phyloP scores from a whole-genome alignment of 768 basidiomycete species.

The Pseudohyphozyma bogoriensis region DNA sequence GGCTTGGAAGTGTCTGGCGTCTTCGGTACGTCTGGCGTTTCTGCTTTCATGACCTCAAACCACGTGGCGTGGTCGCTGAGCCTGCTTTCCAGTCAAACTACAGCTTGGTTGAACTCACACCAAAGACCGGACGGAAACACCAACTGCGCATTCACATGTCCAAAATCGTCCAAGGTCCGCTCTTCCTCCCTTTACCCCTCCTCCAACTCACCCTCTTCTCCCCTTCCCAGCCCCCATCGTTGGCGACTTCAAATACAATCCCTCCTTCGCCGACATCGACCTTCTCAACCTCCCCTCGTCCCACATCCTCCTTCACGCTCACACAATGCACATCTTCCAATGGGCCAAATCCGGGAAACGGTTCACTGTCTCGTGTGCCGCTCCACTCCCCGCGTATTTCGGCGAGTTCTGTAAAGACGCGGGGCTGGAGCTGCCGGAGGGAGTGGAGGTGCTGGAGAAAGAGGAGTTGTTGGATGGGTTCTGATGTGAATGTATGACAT shows the following conservation, averaged over 20 bases:
- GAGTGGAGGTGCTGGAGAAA: background rate
- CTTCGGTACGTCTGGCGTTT: conserved; percentile 3
- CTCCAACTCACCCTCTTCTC: background rate
- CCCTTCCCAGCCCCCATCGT: conserved; percentile 21
- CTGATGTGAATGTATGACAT: too few relatives aligned
- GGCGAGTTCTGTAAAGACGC: background rate
- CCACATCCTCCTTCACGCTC: conserved; percentile 15
- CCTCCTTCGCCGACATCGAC: too few relatives aligned
- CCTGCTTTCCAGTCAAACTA: background rate
- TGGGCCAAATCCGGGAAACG: background rate
- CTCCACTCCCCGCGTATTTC: background rate
- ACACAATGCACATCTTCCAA: background rate
- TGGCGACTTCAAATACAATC: conserved; percentile 20
- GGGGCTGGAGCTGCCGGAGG: background rate
- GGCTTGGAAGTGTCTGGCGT: conserved; percentile 16
- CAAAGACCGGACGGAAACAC: conserved; percentile 20
- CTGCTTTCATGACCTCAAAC: too few relatives aligned
- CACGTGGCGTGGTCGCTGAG: background rate
- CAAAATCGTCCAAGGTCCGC: conserved; percentile 15
- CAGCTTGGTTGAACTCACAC: conserved; percentile 13
- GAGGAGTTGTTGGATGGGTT: too few relatives aligned
- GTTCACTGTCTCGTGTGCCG: background rate
- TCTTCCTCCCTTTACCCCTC: too few relatives aligned
- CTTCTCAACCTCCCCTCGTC: conserved; percentile 4
- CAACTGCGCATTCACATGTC: conserved; percentile 23